phyloP scores from a whole-genome alignment of 1,139 yeast species.

The Taiozyma sp. region DNA sequence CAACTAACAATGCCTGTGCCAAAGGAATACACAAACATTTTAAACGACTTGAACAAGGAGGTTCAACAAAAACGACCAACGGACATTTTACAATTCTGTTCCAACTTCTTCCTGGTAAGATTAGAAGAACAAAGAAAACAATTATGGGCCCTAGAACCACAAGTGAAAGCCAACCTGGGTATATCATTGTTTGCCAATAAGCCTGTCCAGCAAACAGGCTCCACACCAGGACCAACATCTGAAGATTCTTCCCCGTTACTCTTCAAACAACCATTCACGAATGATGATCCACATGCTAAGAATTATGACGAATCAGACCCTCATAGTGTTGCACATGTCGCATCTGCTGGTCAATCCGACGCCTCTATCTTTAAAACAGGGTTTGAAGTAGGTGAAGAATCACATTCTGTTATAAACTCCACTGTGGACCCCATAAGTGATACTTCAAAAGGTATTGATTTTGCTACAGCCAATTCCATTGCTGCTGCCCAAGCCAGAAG shows the following conservation, averaged over 20 bases:
- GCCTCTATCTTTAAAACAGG: conserved; percentile 25
- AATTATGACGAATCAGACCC: conserved; percentile 25
- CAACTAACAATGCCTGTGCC: conserved; percentile 17
- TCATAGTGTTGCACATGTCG: conserved; percentile 3
- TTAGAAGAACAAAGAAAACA: conserved; percentile 57
- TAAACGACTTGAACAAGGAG: conserved; percentile 60
- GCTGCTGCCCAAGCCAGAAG: conserved; percentile 21
- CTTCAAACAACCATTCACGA: conserved; percentile 63
- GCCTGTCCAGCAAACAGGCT: conserved; percentile 4
- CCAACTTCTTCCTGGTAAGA: conserved; percentile 60
- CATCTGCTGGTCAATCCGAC: conserved; percentile 8
- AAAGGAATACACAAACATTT: conserved; percentile 44
- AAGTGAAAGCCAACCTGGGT: conserved; percentile 46
- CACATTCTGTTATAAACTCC: conserved; percentile 18
- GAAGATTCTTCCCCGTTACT: conserved; percentile 21
- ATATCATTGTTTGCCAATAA: conserved; percentile 43
- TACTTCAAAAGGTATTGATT: conserved; percentile 1
- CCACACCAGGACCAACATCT: not conserved
- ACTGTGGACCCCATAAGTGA: conserved; percentile 24
- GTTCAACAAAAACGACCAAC: conserved; percentile 57
- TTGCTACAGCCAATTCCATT: conserved; percentile 10
- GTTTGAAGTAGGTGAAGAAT: conserved; percentile 33
- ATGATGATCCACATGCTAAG: conserved; percentile 58
- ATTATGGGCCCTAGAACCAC: conserved; percentile 47
- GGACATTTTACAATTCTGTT: conserved; percentile 72